A percentile compares a stretch with the other conserved stretches of the same genome.
phyloP scores from a whole-genome alignment of 257 asterid species.

The Solanum stenotomum region DNA sequence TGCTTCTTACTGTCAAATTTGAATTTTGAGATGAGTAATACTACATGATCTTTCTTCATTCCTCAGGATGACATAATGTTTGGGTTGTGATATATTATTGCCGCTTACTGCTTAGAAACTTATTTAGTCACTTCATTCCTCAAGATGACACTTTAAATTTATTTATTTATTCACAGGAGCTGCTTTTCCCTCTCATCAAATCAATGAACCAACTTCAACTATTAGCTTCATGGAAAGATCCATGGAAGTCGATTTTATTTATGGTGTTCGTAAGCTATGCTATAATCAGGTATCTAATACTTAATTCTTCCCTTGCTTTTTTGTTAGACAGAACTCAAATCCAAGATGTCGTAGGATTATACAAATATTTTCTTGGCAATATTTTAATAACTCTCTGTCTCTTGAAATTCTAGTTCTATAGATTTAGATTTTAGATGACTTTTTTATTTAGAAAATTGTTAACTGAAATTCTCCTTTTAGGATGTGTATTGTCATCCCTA shows the following conservation, averaged over 20 bases:
- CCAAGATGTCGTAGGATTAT: not conserved
- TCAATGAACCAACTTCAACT: slow-evolving; percentile 31
- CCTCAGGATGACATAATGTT: not conserved
- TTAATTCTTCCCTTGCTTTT: not conserved
- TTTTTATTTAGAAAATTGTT: not conserved
- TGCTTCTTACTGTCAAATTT: not conserved
- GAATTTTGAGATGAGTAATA: not conserved
- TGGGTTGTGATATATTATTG: not conserved
- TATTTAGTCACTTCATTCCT: not conserved
- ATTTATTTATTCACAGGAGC: slow-evolving; percentile 37
- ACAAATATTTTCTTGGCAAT: not conserved
- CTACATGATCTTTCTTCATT: not conserved
- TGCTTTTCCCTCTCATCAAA: slow-evolving; percentile 58
- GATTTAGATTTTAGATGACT: not conserved
- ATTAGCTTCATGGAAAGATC: slow-evolving; percentile 76
- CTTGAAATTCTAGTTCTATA: not conserved
- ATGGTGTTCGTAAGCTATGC: slow-evolving; percentile 47
- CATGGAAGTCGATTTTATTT: slow-evolving; percentile 54
- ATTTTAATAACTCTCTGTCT: not conserved
- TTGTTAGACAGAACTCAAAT: not conserved
- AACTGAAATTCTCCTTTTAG: not conserved
- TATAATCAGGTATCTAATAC: slow-evolving; percentile 35
- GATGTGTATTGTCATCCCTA: not conserved
- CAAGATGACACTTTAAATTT: slow-evolving; percentile 1
- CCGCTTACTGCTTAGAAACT: not conserved